A percentile compares a stretch with the other conserved stretches of the same genome.
phyloP scores from a whole-genome alignment of 805 yeast genomes.

The Blastobotrys parvus region DNA sequence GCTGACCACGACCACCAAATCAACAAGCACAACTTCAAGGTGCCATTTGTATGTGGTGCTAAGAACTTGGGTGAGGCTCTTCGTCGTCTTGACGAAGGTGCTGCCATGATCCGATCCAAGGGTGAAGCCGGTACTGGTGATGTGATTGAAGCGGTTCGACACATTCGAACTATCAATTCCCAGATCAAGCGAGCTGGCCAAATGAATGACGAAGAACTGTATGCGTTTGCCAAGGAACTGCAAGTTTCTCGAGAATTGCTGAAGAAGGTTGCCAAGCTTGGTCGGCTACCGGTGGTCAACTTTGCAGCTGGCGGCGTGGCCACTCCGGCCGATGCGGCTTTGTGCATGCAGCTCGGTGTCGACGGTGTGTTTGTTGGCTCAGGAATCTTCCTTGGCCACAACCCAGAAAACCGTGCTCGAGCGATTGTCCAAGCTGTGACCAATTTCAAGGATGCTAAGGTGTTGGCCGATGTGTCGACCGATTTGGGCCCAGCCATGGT shows the following conservation, averaged over 20 bases:
- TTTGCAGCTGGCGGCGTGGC: constrained; percentile 89
- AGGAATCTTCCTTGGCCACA: constrained; percentile 66
- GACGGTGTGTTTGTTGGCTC: constrained; percentile 74
- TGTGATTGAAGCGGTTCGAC: constrained; percentile 72
- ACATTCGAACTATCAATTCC: constrained; percentile 51
- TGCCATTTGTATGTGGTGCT: constrained; percentile 82
- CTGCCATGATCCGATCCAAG: constrained; percentile 80
- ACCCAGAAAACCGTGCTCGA: constrained; percentile 64
- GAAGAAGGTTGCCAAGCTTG: constrained; percentile 37
- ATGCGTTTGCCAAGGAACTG: constrained; percentile 43
- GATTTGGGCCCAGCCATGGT: constrained; percentile 72
- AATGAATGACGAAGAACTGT: constrained; percentile 39
- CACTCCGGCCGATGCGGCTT: constrained; percentile 80
- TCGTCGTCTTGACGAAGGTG: constrained; percentile 72
- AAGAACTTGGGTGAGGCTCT: constrained; percentile 75
- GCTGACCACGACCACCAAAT: constrained; percentile 67
- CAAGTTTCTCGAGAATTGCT: constrained; percentile 54
- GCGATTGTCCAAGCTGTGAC: constrained; percentile 80
- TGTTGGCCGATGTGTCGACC: constrained; percentile 55
- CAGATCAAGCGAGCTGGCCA: constrained; percentile 43
- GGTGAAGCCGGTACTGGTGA: constrained; percentile 91
- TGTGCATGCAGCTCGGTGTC: constrained; percentile 74
- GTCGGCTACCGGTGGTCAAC: constrained; percentile 72
- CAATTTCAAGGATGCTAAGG: constrained; percentile 51
- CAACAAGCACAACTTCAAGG: constrained; percentile 47